These are phyloP conservation scores for Coelastrella sp. DNA, from an alignment of 139 green algal species.

Conservation along the genomic window DNA sequence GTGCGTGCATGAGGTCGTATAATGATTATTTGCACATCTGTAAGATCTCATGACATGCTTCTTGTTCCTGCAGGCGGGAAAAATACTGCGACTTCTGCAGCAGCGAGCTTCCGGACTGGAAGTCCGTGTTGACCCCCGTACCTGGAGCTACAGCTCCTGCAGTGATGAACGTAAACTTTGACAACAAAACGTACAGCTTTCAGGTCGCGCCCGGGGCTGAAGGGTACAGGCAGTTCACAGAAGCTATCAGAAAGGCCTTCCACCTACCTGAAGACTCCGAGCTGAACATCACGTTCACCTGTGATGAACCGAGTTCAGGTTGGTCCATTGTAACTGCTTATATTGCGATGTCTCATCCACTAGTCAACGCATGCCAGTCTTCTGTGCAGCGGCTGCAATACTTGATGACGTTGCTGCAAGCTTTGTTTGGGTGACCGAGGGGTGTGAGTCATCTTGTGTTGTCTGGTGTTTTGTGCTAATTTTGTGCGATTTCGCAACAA, in stretches of 20 bases:
- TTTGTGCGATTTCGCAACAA: too few species aligned
- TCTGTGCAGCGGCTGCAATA: too few species aligned
- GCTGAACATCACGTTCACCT: slow-evolving; percentile 95
- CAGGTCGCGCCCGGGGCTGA: slow-evolving; percentile 56
- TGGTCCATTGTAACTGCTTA: background rate
- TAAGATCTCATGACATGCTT: background rate
- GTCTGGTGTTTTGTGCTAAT: too few species aligned
- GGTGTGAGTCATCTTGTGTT: too few species aligned
- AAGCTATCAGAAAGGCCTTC: slow-evolving; percentile 85
- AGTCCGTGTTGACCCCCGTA: slow-evolving; percentile 72
- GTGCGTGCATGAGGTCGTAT: too few species aligned
- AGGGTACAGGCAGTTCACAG: slow-evolving; percentile 87
- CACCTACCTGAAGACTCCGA: slow-evolving; percentile 84
- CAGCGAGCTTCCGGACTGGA: slow-evolving; percentile 83
- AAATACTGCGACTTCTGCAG: slow-evolving; percentile 91
- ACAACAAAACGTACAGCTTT: slow-evolving; percentile 77
- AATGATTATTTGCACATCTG: background rate
- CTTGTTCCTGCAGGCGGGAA: slow-evolving; percentile 72
- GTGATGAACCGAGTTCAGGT: slow-evolving; percentile 85
- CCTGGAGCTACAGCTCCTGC: slow-evolving; percentile 72
- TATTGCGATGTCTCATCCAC: too few species aligned
- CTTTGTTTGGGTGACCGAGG: too few species aligned
- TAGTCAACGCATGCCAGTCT: too few species aligned
- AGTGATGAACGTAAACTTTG: slow-evolving; percentile 95
- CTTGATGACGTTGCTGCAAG: too few species aligned